Evolutionary conservation across 441 rosid species (phyloP), one percentile per base, ranked within the genome.

Genomic region (Croton setiger): DNA sequence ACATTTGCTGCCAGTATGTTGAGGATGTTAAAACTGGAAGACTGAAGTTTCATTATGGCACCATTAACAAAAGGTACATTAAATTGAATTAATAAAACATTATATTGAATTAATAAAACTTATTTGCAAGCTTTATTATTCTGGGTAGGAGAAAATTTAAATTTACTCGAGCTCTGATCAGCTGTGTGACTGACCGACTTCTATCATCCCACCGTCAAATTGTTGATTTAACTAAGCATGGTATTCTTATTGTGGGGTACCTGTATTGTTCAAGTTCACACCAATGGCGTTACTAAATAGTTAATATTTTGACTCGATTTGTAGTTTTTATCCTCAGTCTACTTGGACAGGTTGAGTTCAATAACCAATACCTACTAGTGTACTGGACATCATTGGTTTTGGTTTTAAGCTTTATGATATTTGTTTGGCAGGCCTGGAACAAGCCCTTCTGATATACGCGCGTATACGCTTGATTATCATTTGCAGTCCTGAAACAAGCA

Each of bases 1-100:
- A 68, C 45, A 58, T 69, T 39, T 76, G 56, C 57, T 57, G 76
- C 85, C 87, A 94, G 96, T 94, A 87, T 43, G 74, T 80, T 72
- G 93, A 91, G 82, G 98, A 94, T 79, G 71, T 85, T 45, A 88
- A 82, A 72, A 66, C 75, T 0, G 96, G 93, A 69, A 85, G 77
- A 60, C 63, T 81, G 41, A 88, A 84, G 76, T 93, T 83, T 78
- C 98, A 93, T 81, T 91, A 93, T 54, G 97, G 98, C 60, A 88
- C 84, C 67, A 89, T 91, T 71, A 91, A 88, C 51, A 94, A 91
- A 82, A 90, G 96, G 98, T 90, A 70, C 3, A 66, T 44, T 60
- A 68, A 53, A 9, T 13, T 64, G 68, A 37, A 11, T 56, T 49
- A 11, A 20, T 31, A n/a, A 31, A 45, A 14, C 4, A 66, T 44